Conservation (phyloP, 257 asterid genomes). For the Ophiorrhiza pumila region DNA sequence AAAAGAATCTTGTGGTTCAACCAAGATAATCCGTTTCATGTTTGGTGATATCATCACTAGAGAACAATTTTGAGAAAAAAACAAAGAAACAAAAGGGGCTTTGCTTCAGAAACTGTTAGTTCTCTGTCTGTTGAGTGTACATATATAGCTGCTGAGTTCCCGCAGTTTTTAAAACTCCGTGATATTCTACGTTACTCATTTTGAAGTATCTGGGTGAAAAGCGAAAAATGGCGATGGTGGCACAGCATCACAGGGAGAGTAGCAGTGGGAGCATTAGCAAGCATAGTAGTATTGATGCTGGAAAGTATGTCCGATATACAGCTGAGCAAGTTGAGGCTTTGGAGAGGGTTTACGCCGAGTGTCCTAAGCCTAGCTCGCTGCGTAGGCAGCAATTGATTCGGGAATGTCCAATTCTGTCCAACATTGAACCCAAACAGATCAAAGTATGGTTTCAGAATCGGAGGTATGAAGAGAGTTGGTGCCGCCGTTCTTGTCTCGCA, state of each 20-base stretch:
- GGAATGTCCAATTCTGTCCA: conserved; percentile 74
- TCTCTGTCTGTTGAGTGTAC: conserved; percentile 10
- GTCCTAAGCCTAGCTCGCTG: conserved; percentile 86
- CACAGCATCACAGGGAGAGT: conserved; percentile 72
- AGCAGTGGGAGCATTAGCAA: conserved; percentile 75
- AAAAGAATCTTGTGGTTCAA: conserved; percentile 41
- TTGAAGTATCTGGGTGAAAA: conserved; percentile 8
- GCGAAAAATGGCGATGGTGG: conserved; percentile 87
- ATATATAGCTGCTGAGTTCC: conserved; percentile 16
- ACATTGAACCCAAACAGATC: conserved; percentile 91
- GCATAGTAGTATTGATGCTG: conserved; percentile 60
- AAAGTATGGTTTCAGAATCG: conserved; percentile 97
- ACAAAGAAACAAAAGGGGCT: conserved; percentile 2
- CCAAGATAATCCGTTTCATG: conserved; percentile 43
- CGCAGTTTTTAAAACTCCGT: conserved; percentile 13
- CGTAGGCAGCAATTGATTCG: conserved; percentile 88
- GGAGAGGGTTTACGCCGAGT: conserved; percentile 86
- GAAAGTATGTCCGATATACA: conserved; percentile 85
- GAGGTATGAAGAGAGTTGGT: conserved; percentile 39
- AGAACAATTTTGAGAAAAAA: conserved; percentile 13
- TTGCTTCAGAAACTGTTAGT: conserved; percentile 27
- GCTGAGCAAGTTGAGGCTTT: conserved; percentile 93
- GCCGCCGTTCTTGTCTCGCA: background rate
- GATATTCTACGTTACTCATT: background rate
- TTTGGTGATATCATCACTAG: conserved; percentile 28